These are phyloP conservation scores for Thyridium curvatum DNA, from an alignment of 2,329 filamentous ascomycete species.

Conservation along the genomic window DNA sequence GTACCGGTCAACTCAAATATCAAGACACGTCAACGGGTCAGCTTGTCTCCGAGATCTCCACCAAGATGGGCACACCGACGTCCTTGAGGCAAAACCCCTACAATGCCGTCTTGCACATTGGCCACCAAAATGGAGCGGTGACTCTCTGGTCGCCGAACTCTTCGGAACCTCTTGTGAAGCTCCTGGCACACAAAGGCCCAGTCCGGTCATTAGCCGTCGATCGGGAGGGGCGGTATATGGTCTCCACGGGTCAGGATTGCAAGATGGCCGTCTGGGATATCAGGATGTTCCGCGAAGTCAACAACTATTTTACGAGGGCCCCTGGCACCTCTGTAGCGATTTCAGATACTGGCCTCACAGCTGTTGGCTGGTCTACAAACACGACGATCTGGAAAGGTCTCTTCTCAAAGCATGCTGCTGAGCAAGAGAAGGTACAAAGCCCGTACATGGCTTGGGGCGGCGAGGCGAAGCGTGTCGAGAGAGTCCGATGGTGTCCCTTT, in stretches of 20 bases:
- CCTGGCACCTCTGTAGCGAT: conserved; percentile 82
- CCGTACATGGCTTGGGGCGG: conserved; percentile 94
- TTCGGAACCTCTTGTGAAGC: conserved; percentile 78
- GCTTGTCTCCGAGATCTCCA: conserved; percentile 78
- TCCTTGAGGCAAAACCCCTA: conserved; percentile 82
- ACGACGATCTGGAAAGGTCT: conserved; percentile 88
- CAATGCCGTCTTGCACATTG: conserved; percentile 87
- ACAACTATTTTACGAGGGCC: conserved; percentile 77
- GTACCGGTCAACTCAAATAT: conserved; percentile 82
- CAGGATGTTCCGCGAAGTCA: conserved; percentile 66
- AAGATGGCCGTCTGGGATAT: conserved; percentile 15
- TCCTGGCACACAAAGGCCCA: conserved; percentile 83
- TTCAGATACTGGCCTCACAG: conserved; percentile 81
- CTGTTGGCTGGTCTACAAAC: conserved; percentile 86
- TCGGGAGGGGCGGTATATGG: conserved; percentile 66
- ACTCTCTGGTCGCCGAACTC: conserved; percentile 95
- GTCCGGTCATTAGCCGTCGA: conserved; percentile 82
- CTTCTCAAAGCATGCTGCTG: conserved; percentile 62
- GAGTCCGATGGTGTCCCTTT: conserved; percentile 86
- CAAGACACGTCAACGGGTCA: conserved; percentile 93
- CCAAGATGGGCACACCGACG: conserved; percentile 76
- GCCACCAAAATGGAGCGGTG: conserved; percentile 91
- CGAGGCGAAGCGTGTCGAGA: conserved; percentile 74
- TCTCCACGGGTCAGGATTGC: conserved; percentile 13
- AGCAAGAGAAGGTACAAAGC: conserved; percentile 69